These are phyloP conservation scores for Nitzschia palea DNA, from an alignment of 108 stramenopile genomes.

Conservation along the genomic window DNA sequence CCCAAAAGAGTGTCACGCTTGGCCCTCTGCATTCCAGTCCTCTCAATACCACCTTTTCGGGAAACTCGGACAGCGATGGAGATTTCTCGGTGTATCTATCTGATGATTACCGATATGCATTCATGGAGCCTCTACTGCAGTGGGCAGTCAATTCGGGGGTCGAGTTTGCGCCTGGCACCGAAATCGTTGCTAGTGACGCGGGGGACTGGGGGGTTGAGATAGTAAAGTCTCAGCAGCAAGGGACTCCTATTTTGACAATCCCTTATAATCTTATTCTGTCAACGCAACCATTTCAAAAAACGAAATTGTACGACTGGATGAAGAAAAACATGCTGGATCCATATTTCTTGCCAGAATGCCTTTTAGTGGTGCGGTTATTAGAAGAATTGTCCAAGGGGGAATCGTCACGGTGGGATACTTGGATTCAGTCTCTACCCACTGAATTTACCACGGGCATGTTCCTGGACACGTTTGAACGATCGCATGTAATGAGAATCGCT, in stretches of 20 bases:
- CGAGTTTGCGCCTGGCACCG: conserved; percentile 14
- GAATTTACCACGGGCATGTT: conserved; percentile 47
- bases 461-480: conserved; percentile 37
- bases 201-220: conserved; percentile 30
- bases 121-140: conserved; percentile 14
- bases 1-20: not conserved
- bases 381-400: conserved; percentile 45
- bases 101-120: not conserved
- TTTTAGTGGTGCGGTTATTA: conserved; percentile 49
- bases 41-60: not conserved
- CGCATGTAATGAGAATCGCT: conserved; percentile 23
- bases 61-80: not conserved
- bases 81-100: not conserved
- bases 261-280: conserved; percentile 23
- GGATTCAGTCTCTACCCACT: conserved; percentile 49
- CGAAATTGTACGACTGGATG: not conserved
- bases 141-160: conserved; percentile 24
- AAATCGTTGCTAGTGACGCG: conserved; percentile 11
- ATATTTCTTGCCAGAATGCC: conserved; percentile 34
- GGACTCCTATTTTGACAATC: conserved; percentile 19
- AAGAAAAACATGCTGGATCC: not conserved
- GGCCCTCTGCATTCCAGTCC: not conserved
- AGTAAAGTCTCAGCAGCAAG: conserved; percentile 7
- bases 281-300: not conserved
- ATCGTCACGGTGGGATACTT: conserved; percentile 40